Percentiles rank a stretch among this genome's conserved stretches.
These are phyloP conservation scores for Parastagonospora avenae DNA, from an alignment of 2,329 filamentous ascomycete genomes.

Conservation along the genomic window DNA sequence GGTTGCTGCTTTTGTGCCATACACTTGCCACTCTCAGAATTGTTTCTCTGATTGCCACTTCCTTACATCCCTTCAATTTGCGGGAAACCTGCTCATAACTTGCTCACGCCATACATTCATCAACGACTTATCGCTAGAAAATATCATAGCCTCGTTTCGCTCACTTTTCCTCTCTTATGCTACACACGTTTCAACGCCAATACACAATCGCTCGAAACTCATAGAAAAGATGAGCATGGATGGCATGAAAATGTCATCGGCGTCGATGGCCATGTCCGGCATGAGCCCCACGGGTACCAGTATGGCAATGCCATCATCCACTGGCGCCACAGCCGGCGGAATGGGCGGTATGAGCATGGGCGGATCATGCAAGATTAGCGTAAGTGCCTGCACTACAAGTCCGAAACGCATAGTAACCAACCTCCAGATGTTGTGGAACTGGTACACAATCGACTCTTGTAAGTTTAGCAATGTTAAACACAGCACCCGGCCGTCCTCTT, in stretches of 20 bases:
- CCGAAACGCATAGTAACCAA: conserved; percentile 2
- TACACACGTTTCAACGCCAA: neutral
- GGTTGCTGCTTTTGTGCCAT: too few species aligned
- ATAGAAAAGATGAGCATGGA: conserved; percentile 11
- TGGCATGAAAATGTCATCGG: conserved; percentile 15
- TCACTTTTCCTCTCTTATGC: neutral
- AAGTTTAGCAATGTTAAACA: conserved; percentile 8
- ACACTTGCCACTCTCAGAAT: neutral
- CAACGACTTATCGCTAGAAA: neutral
- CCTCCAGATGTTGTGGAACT: conserved; percentile 74
- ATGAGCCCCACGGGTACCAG: conserved; percentile 24
- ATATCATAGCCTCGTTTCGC: neutral
- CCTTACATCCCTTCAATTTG: neutral
- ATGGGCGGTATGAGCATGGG: conserved; percentile 32
- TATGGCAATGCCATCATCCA: conserved; percentile 26
- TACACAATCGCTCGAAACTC: neutral
- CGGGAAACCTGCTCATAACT: conserved; percentile 14
- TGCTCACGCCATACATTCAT: conserved; percentile 8
- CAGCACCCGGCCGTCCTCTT: neutral
- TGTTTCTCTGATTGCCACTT: neutral
- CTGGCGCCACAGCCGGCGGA: conserved; percentile 10
- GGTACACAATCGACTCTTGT: conserved; percentile 72
- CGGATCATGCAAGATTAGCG: conserved; percentile 40
- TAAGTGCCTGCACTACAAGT: conserved; percentile 8
- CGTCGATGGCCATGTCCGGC: conserved; percentile 17